phyloP scores from a whole-genome alignment of 2,329 filamentous ascomycete species.

The Metarhizium guizhouense region DNA sequence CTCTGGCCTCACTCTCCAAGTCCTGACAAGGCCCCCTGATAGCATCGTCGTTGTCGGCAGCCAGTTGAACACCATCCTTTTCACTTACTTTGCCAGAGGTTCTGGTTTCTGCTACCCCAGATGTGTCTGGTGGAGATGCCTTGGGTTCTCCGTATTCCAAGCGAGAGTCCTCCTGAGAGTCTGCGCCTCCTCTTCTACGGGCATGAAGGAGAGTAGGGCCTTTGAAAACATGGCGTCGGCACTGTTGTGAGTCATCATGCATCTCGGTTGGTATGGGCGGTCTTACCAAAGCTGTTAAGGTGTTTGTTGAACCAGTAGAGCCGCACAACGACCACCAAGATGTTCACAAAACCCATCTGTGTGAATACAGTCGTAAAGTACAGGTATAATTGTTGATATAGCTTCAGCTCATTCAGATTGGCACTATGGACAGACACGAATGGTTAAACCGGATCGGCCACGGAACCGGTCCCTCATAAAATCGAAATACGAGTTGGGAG shows the following conservation, averaged over 20 bases:
- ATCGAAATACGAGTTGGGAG: no score
- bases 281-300: slow-evolving; percentile 27
- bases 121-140: background rate
- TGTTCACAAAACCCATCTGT: slow-evolving; percentile 40
- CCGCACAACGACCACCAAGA: slow-evolving; percentile 36
- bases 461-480: no score
- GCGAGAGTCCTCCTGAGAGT: background rate
- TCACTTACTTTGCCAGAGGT: background rate
- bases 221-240: background rate
- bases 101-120: background rate
- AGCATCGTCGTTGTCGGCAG: background rate
- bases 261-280: background rate
- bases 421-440: slow-evolving; percentile 22
- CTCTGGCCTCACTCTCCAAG: no score
- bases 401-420: slow-evolving; percentile 37
- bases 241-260: background rate
- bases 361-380: slow-evolving; percentile 40
- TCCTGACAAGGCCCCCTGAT: background rate
- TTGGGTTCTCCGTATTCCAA: background rate
- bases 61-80: background rate
- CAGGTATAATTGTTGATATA: slow-evolving; percentile 42
- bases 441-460: background rate
- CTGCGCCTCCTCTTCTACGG: background rate
- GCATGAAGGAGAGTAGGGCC: slow-evolving; percentile 2
- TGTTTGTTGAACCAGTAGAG: slow-evolving; percentile 39